A percentile compares a stretch with the other conserved stretches of the same genome.
phyloP scores from a whole-genome alignment of 192 early-diverging fungal species.

The Podila epicladia region DNA sequence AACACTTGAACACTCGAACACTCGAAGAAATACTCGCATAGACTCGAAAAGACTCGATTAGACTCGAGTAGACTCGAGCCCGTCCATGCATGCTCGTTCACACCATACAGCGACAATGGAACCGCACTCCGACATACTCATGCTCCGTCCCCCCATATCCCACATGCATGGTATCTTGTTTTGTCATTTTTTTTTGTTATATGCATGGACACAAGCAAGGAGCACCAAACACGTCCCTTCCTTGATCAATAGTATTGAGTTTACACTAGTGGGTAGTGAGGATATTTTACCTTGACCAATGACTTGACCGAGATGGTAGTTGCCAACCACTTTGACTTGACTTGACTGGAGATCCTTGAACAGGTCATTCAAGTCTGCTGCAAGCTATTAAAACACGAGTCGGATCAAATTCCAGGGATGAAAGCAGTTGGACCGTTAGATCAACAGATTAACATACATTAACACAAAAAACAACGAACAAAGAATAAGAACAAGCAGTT shows the following conservation, averaged over 20 bases:
- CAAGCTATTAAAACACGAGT: slow-evolving; percentile 53
- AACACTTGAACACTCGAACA: too few relatives aligned
- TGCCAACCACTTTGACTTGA: slow-evolving; percentile 62
- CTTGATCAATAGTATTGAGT: background rate
- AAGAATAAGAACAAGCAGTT: too few relatives aligned
- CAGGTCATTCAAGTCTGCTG: slow-evolving; percentile 66
- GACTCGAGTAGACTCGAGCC: too few relatives aligned
- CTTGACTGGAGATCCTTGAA: slow-evolving; percentile 67
- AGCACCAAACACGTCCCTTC: background rate
- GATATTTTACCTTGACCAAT: slow-evolving; percentile 59
- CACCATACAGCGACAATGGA: too few relatives aligned
- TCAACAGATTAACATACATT: background rate
- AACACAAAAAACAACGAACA: slow-evolving; percentile 11
- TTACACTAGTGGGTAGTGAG: background rate
- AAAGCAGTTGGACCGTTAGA: background rate
- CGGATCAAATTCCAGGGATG: background rate
- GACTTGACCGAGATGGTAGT: slow-evolving; percentile 63
- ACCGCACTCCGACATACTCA: too few relatives aligned
- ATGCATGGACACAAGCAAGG: background rate
- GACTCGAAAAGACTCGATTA: too few relatives aligned
- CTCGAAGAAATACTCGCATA: too few relatives aligned
- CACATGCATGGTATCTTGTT: too few relatives aligned
- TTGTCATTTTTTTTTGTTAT: too few relatives aligned
- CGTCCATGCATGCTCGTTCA: too few relatives aligned
- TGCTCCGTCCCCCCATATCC: too few relatives aligned